Evolutionary conservation across 192 early-diverging fungal species (phyloP).

Genomic region (Umbelopsis sp.): DNA sequence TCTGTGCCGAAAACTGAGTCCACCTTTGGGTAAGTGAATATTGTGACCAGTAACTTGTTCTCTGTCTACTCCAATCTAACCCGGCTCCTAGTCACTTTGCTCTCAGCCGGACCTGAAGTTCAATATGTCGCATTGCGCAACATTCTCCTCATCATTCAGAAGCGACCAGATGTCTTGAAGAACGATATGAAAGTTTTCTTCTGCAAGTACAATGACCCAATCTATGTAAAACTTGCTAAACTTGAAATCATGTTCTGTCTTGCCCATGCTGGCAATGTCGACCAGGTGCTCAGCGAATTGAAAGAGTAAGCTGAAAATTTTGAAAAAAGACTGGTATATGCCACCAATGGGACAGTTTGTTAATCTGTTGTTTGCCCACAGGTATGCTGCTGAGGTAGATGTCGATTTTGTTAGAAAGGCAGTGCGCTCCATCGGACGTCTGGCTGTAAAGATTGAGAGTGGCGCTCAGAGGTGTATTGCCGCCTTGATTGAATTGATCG

Average conservation of each 20-base stretch:
- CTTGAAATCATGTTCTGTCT: constrained; percentile 94
- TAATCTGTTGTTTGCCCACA: constrained; percentile 19
- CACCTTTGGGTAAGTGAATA: constrained; percentile 75
- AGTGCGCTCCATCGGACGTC: constrained; percentile 95
- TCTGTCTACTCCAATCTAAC: not conserved
- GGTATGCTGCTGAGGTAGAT: constrained; percentile 94
- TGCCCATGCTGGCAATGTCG: constrained; percentile 79
- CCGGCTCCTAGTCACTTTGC: constrained; percentile 74
- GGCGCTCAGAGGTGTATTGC: constrained; percentile 87
- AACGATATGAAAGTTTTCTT: constrained; percentile 98
- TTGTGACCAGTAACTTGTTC: no score
- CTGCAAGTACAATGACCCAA: constrained; percentile 99
- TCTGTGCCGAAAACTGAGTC: constrained; percentile 84
- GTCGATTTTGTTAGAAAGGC: constrained; percentile 97
- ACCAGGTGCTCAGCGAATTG: constrained; percentile 88
- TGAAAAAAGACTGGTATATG: not conserved
- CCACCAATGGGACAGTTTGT: not conserved
- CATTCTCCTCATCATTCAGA: constrained; percentile 92
- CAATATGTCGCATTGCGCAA: constrained; percentile 98
- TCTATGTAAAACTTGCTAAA: constrained; percentile 98
- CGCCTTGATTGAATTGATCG: constrained; percentile 86
- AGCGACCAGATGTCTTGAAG: constrained; percentile 84
- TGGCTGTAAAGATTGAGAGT: constrained; percentile 93
- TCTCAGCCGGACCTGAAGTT: constrained; percentile 88
- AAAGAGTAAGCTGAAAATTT: constrained; percentile 61